Base-by-base conservation (phyloP, 768 basidiomycete genomes). In the Suillus spraguei region DNA sequence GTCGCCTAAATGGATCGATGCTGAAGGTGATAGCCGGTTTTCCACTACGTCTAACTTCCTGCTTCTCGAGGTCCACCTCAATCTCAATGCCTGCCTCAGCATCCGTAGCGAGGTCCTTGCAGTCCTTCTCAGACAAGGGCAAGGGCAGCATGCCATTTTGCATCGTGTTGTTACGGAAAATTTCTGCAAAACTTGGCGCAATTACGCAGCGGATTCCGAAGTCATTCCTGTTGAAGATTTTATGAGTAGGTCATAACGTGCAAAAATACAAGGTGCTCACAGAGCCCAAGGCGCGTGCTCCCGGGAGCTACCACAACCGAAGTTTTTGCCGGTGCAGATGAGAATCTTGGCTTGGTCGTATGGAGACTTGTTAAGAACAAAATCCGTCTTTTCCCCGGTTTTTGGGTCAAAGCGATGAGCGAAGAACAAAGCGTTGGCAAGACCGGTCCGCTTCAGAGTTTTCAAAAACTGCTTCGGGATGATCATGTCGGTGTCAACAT, bases 381-480 rank as follows among this genome's bases (percentile, higher is more conserved):
- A 97, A 69, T 94, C 87, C 4, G 92, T 93, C 67, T 91, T 86
- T 62, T 85, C 81, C n/a, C 88, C 89, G 5, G 92, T 92, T 67
- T 88, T 82, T 6, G 88, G 85, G 70, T 94, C 86, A 71, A 88
- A 89, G 55, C 94, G 86, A 46, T 92, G 79, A n/a, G 90, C 84
- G 72, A 83, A 90, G 82, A 97, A 97, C 59, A 95, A 78, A 22
- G 91, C 93, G 61, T 89, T 79, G 9, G 92, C 91, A 53, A 97
- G 83, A 52, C 94, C 94, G 47, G 94, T 95, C 61, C 94, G 85
- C 76, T 95, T 93, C 70, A 97, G 78, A 0, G 94, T 96, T 78
- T 95, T 96, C 75, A 96, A 78, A 81, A 95, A 96, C 70, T 95
- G 94, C 70, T 95, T 95, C 3, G 94, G 94, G 71, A 96, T 95